Conservation (phyloP, 2,329 filamentous ascomycete genomes). For the Triangularia setosa region DNA sequence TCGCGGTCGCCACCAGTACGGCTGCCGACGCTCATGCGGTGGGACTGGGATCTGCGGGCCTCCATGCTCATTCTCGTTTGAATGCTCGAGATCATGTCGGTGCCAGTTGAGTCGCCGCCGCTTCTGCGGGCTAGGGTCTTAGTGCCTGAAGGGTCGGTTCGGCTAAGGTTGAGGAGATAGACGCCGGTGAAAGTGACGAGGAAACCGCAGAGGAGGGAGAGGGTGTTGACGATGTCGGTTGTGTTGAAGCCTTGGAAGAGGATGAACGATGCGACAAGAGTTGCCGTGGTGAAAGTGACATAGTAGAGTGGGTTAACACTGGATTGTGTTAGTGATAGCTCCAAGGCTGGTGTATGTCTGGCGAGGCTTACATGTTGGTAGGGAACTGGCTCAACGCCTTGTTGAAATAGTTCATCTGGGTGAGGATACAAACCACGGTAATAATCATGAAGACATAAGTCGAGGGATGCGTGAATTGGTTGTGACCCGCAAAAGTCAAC, state of each 20-base stretch:
- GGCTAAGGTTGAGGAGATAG: conserved; percentile 93
- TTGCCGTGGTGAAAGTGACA: conserved; percentile 94
- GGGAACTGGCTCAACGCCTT: conserved; percentile 96
- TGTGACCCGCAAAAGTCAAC: conserved; percentile 86
- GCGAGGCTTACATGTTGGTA: conserved; percentile 78
- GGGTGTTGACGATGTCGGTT: conserved; percentile 82
- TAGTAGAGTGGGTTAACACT: conserved; percentile 97
- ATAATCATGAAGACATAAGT: conserved; percentile 98
- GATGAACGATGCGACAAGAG: conserved; percentile 90
- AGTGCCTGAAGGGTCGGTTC: conserved; percentile 79
- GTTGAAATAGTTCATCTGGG: conserved; percentile 99
- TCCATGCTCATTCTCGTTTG: conserved; percentile 95
- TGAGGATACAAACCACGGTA: conserved; percentile 87
- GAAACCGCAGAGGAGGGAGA: conserved; percentile 89
- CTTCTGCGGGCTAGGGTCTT: conserved; percentile 58
- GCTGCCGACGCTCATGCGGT: conserved; percentile 51
- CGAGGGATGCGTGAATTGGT: conserved; percentile 91
- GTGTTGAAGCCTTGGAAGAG: conserved; percentile 97
- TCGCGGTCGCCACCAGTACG: conserved; percentile 67
- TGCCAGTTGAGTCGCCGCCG: conserved; percentile 76
- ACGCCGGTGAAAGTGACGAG: conserved; percentile 93
- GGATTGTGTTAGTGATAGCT: conserved; percentile 19
- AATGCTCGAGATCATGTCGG: conserved; percentile 83
- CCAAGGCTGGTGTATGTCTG: background rate
- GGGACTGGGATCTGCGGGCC: conserved; percentile 63